Base-by-base conservation (phyloP, 129 eudicot species). In the Flaveria sonorensis region DNA sequence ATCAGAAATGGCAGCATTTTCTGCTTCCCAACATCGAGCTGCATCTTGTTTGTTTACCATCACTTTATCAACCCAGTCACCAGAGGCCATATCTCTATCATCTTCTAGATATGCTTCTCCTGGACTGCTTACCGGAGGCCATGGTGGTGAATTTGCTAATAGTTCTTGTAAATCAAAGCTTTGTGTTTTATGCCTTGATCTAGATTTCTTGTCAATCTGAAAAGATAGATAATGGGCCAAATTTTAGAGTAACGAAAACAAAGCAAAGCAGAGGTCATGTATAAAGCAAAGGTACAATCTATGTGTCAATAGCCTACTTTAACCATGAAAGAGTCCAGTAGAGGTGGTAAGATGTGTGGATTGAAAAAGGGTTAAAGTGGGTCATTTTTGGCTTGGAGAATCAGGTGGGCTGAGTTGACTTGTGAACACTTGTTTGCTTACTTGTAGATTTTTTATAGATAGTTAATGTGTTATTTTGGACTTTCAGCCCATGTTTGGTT, bases 21-120 rank as follows among this genome's bases (percentile, higher is more conserved):
- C 93, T 55, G 86, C 68, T 79, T 81, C 89, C 98, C 96, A 88
- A 51, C 84, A 72, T 71, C 87, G 81, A 15, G 83, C 77, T 16
- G 92, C 79, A 43, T 89, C 99, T 92, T 84, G 96, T 75, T 86
- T 92, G 92, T 95, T 95, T 63, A 95, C 97, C 99, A 95, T 89
- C 36, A 89, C 93, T 81, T 95, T 95, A 85, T 95, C 99, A 57
- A 95, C 94, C 99, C 99, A 95, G 70, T 88, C 96, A 52, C 88
- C 97, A 3, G 99, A 80, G 57, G 83, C 81, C 42, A 52, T 80
- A 7, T 93, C 97, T 75, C 75, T 87, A 57, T 89, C 97, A 7
- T 91, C 99, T 62, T 87, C 96, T 15, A 70, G 74, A 50, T 62
- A 80, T 24, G 67, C 85, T 69, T 85, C 90, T 28, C 85, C 76